phyloP scores from a whole-genome alignment of 1,284 basidiomycete genomes.

The Gymnopus androsaceus region DNA sequence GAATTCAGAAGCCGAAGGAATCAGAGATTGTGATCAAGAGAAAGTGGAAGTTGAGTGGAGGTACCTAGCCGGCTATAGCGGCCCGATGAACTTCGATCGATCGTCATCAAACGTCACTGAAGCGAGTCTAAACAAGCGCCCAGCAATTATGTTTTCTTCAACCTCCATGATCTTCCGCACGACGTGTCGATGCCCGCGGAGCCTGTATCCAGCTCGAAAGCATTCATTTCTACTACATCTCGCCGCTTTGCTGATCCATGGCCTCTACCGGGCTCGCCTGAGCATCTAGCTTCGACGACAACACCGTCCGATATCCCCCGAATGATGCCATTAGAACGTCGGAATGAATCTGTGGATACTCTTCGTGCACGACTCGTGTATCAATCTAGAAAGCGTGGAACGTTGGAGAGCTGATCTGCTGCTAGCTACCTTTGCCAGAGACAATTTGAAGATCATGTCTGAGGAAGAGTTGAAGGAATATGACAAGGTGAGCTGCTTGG shows the following conservation, averaged over 20 bases:
- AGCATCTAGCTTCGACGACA: slow-evolving; percentile 64
- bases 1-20: not conserved
- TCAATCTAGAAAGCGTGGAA: slow-evolving; percentile 93
- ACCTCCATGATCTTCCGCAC: not conserved
- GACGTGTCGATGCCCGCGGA: not conserved
- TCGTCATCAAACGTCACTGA: no score
- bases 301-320: slow-evolving; percentile 47
- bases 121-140: no score
- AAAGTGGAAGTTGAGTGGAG: no score
- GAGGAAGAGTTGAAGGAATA: slow-evolving; percentile 84
- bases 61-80: no score
- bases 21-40: no score
- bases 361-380: slow-evolving; percentile 88
- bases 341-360: slow-evolving; percentile 65
- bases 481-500: slow-evolving; percentile 77
- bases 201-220: not conserved
- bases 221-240: slow-evolving; percentile 1
- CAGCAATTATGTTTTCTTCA: no score
- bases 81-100: no score
- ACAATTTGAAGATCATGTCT: slow-evolving; percentile 74
- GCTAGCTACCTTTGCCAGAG: slow-evolving; percentile 89
- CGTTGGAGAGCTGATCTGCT: slow-evolving; percentile 92
- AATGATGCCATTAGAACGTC: slow-evolving; percentile 59
- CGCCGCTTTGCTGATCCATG: slow-evolving; percentile 58
- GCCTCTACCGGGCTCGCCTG: slow-evolving; percentile 72